Percentiles rank a stretch among this genome's conserved stretches.
These are phyloP conservation scores for Syzygium malaccense DNA, from an alignment of 441 rosid species.

Conservation along the genomic window DNA sequence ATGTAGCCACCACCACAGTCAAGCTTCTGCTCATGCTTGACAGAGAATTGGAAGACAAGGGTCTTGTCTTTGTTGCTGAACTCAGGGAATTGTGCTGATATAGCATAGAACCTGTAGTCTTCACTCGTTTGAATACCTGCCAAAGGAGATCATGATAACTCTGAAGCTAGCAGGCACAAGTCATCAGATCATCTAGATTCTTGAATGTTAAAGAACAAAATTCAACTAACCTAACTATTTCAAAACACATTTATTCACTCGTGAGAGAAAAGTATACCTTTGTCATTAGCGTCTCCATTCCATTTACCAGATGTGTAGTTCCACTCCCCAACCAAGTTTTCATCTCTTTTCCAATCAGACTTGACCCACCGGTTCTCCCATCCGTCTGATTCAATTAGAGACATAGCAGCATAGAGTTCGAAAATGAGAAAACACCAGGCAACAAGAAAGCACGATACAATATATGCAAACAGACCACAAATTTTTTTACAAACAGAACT, in stretches of 20 bases:
- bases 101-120: conserved; percentile 88
- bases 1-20: conserved; percentile 99
- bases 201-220: not conserved
- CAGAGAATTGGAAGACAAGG: conserved; percentile 80
- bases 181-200: not conserved
- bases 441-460: not conserved
- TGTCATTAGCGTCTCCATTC: conserved; percentile 78
- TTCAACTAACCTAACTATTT: not conserved
- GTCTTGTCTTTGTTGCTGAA: conserved; percentile 88
- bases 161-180: not conserved
- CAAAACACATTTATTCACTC: not conserved
- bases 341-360: conserved; percentile 96
- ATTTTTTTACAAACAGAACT: not conserved
- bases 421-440: not conserved
- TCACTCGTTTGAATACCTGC: conserved; percentile 93
- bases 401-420: not conserved
- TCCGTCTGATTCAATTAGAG: conserved; percentile 46
- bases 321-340: conserved; percentile 77
- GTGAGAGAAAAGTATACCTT: conserved; percentile 32
- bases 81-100: conserved; percentile 85
- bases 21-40: conserved; percentile 95
- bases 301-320: conserved; percentile 87
- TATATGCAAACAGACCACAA: not conserved
- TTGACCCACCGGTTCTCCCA: conserved; percentile 86
- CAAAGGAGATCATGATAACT: not conserved